These are phyloP conservation scores for Chrysochromulina tobinii DNA, from an alignment of 78 protist species.

Conservation along the genomic window DNA sequence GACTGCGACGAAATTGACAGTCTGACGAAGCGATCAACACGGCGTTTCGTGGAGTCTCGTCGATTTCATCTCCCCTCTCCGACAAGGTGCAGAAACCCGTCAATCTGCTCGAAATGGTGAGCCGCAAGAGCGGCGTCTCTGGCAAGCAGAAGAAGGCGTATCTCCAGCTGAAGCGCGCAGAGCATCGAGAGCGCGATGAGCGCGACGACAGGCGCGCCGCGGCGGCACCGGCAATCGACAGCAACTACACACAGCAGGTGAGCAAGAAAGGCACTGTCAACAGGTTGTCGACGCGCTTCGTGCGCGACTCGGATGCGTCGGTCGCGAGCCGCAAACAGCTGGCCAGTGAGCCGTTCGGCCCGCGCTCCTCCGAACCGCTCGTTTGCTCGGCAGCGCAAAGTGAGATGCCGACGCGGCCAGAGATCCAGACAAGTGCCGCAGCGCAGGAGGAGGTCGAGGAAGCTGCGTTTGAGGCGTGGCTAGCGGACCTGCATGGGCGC, in stretches of 20 bases:
- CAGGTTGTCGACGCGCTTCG: background rate
- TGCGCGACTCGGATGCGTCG: background rate
- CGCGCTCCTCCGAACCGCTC: background rate
- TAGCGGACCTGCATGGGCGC: constrained; percentile 12
- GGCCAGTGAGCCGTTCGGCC: background rate
- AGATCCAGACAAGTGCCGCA: background rate
- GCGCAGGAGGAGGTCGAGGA: constrained; percentile 56
- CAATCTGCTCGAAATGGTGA: background rate
- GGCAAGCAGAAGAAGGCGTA: background rate
- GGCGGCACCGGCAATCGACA: background rate
- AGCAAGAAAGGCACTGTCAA: background rate
- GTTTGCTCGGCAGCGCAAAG: background rate
- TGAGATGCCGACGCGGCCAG: background rate
- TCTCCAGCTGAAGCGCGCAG: background rate
- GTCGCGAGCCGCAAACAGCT: background rate
- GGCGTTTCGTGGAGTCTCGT: too few species aligned
- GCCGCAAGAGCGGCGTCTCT: background rate
- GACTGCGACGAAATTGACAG: too few species aligned
- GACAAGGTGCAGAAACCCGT: too few species aligned
- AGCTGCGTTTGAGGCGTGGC: constrained; percentile 46
- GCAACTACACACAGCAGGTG: background rate
- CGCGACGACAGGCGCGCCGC: background rate
- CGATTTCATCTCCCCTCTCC: too few species aligned
- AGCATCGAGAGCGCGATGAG: background rate
- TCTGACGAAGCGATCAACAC: too few species aligned